Percentiles rank a stretch among this genome's conserved stretches.
Conservation (phyloP, 768 basidiomycete genomes). For the Tephrocybe sp. region DNA sequence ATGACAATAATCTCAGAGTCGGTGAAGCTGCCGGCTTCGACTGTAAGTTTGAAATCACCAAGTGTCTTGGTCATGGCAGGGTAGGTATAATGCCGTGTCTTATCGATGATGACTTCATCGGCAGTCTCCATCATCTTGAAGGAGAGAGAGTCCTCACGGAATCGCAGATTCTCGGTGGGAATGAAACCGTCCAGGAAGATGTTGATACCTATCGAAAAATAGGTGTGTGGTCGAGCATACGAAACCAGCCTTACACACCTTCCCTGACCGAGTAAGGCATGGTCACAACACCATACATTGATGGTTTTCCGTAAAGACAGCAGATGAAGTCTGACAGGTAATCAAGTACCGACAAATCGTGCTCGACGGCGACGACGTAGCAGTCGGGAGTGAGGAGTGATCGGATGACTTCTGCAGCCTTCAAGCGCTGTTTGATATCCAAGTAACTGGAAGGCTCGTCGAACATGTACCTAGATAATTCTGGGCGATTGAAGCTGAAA, state of each 20-base stretch:
- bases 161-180: constrained; percentile 97
- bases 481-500: constrained; percentile 1
- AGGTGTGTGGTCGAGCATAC: neutral
- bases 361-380: constrained; percentile 97
- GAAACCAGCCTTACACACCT: constrained; percentile 44
- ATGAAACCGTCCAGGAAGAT: constrained; percentile 99
- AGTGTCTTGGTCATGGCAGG: constrained; percentile 97
- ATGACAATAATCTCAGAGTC: constrained; percentile 99
- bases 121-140: constrained; percentile 99
- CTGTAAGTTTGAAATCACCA: constrained; percentile 92
- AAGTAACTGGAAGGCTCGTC: constrained; percentile 99
- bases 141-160: constrained; percentile 91
- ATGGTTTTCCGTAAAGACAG: constrained; percentile 95
- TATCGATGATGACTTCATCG: constrained; percentile 84
- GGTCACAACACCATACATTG: constrained; percentile 97
- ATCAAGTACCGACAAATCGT: constrained; percentile 97
- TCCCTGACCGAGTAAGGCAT: constrained; percentile 98
- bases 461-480: constrained; percentile 82
- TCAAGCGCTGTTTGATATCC: constrained; percentile 93
- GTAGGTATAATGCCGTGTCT: constrained; percentile 88
- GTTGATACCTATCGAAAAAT: constrained; percentile 74
- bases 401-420: constrained; percentile 94
- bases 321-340: constrained; percentile 99
- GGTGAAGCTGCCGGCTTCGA: constrained; percentile 89
- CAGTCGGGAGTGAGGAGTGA: constrained; percentile 75